Evolutionary conservation across 2,329 filamentous ascomycete genomes (phyloP), one percentile per base, ranked within the genome.

Genomic region (Fusarium sp.): DNA sequence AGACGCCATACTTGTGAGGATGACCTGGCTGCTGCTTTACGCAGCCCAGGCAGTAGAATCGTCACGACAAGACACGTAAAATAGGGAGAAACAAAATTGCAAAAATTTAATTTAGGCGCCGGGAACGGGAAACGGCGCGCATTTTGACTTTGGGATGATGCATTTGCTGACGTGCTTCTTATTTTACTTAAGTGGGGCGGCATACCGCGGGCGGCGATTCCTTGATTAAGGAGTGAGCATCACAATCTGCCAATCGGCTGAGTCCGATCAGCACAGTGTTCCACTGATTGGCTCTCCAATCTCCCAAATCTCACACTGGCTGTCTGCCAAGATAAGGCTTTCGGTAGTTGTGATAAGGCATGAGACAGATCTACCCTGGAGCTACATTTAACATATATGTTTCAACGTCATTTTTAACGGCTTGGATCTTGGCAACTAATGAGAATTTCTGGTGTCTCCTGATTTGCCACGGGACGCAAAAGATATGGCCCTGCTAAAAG

Each of bases 161-260:
- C 11, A 15, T 39, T 28, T 28, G 38, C 38, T 66, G 48, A 45
- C 57, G 57, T 59, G 33, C 35, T n/a, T 44, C 39, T 42, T 47
- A 33, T 54, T 45, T 45, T 36, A 33, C 31, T 33, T 35, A 39
- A 39, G 50, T n/a, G 65, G 67, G 65, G 64, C 64, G 42, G 28
- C 12, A 36, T 2, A 48, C 50, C 14, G 24, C n/a, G n/a, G 31
- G 5, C 55, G 65, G 65, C 56, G 65, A 68, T 68, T 68, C 64
- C 65, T 47, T 55, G 14, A 56, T 65, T 44, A 24, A 55, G 38
- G 35, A 28, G 38, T 18, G 18, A 41, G 5, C 9, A 36, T 36
- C 41, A 14, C 39, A 22, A 28, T 30, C 42, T 41, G 35, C 64
- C 65, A 68, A 68, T 68, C 56, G 39, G 48, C 48, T 28, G 18